Percentiles rank a stretch among this genome's conserved stretches.
Conservation (phyloP, 306 rosid genomes). For the Astragalus membranaceus region DNA sequence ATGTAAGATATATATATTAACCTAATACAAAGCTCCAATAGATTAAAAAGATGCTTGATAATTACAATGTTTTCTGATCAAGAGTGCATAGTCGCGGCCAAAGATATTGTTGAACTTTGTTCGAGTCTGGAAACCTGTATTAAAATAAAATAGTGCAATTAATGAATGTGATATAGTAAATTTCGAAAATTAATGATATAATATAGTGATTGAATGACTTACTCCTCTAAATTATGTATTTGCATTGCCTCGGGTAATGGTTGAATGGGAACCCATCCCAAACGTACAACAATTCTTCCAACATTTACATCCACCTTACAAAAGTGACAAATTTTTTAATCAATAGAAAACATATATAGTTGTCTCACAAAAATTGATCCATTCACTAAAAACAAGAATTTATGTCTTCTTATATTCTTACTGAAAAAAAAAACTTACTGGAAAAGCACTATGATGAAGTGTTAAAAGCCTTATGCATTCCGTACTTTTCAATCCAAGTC, state of each 20-base stretch:
- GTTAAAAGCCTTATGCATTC: conserved; percentile 72
- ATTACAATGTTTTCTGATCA: conserved; percentile 45
- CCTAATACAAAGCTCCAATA: neutral
- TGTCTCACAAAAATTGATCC: neutral
- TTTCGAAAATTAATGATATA: neutral
- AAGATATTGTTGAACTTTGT: conserved; percentile 59
- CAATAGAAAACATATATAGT: neutral
- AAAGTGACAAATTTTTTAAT: neutral
- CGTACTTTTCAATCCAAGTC: conserved; percentile 72
- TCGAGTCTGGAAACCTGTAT: conserved; percentile 47
- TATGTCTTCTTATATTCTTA: conserved; percentile 14
- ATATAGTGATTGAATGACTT: conserved; percentile 11
- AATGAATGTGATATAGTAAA: neutral
- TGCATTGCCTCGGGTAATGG: conserved; percentile 55
- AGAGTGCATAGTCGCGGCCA: conserved; percentile 60
- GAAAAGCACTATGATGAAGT: conserved; percentile 58
- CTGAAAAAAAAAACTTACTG: conserved; percentile 54
- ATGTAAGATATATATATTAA: neutral
- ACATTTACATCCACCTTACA: conserved; percentile 80
- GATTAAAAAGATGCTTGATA: neutral
- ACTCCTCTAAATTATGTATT: conserved; percentile 54
- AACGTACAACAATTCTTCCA: conserved; percentile 62
- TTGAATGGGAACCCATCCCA: conserved; percentile 83
- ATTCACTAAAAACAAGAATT: neutral
- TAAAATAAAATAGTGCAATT: neutral